Base-by-base conservation (phyloP, 164 flowering plant species). In the Sextonia rubra region DNA sequence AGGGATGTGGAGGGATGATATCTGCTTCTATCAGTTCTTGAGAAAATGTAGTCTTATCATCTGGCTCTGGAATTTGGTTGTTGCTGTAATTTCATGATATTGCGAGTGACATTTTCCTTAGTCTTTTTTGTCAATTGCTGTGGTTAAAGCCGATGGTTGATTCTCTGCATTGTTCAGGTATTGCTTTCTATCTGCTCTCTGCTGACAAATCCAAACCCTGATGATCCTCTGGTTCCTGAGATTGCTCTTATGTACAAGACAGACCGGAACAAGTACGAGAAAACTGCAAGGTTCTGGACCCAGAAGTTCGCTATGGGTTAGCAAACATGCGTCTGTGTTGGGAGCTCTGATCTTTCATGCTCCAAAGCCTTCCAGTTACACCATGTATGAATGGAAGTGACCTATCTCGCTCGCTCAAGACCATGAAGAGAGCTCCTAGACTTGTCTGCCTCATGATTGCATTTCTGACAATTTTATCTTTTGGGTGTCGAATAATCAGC, bases 271-370 rank as follows among this genome's bases (percentile, higher is more conserved):
- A 83, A 86, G 78, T 85, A 82, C 23, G 85, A 82, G 58, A 68
- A 81, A 44, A 82, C 85, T 29, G 84, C 84, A 56, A 77, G 84
- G 78, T 77, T 81, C 81, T 81, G 83, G 83, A 81, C 83, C 67
- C 81, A 78, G 77, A 89, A 89, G 79, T 86, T 86, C 68, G 93
- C 91, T 4, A 87, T 87, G 93, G 91, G 90, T 48, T 89, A 26
- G 65, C 18, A 3, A 52, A 20, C 7, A 17, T 18, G 58, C 49
- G 2, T 52, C 0, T 52, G 58, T 52, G 58, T 20, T 52, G 58
- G n/a, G 58, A 20, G 58, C 58, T 52, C 58, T 4, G 1, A 14
- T 52, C n/a, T 52, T 20, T 52, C 58, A 52, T n/a, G n/a, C n/a
- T n/a, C n/a, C n/a, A n/a, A n/a, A n/a, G n/a, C n/a, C n/a, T 52